Percentiles rank a stretch among this genome's conserved stretches.
Evolutionary conservation across 495 filamentous ascomycete species (phyloP).

Genomic region (Tuber aestivum): DNA sequence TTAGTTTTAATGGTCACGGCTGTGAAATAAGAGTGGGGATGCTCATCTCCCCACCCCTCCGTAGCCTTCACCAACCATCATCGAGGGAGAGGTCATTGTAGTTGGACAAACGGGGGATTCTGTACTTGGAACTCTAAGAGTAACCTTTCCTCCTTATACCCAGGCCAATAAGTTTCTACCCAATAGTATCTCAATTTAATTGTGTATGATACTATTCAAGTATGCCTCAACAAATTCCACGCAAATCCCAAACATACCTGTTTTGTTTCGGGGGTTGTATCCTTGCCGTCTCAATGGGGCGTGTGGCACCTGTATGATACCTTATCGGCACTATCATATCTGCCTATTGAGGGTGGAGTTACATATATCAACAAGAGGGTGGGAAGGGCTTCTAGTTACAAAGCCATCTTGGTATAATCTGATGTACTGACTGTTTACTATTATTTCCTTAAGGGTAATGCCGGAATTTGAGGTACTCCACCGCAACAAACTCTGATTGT

Average conservation of each 20-base stretch:
- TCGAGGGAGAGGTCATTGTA: background rate
- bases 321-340: background rate
- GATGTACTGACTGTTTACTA: background rate
- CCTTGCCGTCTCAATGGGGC: no score
- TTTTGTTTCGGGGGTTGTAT: background rate
- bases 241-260: background rate
- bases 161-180: background rate
- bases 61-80: background rate
- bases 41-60: background rate
- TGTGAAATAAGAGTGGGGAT: background rate
- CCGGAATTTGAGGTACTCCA: background rate
- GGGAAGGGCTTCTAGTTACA: background rate
- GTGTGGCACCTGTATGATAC: background rate
- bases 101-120: background rate
- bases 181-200: background rate
- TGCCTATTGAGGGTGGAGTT: background rate
- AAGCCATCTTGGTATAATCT: background rate
- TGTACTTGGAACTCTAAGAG: background rate
- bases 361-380: background rate
- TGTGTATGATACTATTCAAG: background rate
- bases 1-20: background rate
- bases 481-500: background rate
- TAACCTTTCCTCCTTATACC: background rate
- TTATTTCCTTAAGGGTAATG: background rate
- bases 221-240: background rate